Evolutionary conservation across 2,329 filamentous ascomycete genomes (phyloP), one percentile per base, ranked within the genome.

Genomic region (Ramularia endophylla): DNA sequence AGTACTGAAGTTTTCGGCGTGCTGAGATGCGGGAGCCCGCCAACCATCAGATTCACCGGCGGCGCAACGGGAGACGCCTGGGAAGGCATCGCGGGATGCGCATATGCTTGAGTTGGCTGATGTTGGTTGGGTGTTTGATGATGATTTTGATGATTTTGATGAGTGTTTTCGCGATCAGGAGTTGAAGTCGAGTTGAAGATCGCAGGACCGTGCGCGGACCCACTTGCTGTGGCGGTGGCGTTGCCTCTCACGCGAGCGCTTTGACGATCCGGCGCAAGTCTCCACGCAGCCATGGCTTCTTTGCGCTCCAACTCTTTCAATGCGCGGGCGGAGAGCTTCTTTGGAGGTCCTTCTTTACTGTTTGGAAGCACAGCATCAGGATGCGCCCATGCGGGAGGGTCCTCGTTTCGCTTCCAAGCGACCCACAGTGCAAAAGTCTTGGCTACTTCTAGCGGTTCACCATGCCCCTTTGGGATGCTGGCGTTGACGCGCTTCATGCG

Each of bases 381-480:
- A 41, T 75, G 69, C 29, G 78, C 78, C 79, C 79, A 83, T 32
- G 72, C 66, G 20, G 78, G 77, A 35, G 79, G 74, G 42, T 65
- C 65, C 48, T 81, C 77, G 54, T 81, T 80, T 40, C 75, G 73
- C 58, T 83, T 83, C 79, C 79, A 83, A 3, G 79, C 76, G 43
- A 76, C 72, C 80, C 80, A 83, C 42, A 81, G 67, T 4, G 77
- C 79, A 50, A 83, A 82, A 12, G 64, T 72, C 51, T 73, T 72
- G 41, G 78, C 73, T 25, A 76, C 62, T 20, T 77, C 71, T n/a
- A 82, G 60, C 4, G 79, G 77, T 41, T 83, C 78, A 27, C 74
- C 75, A 43, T 74, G 66, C 20, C 71, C 71, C 59, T 81, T 82
- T 1, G 80, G 80, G 40, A 83, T 81, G 3, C 78, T 80, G 20